These are phyloP conservation scores for Dictyostelium purpureum DNA, from an alignment of 78 protist genomes.

Conservation along the genomic window DNA sequence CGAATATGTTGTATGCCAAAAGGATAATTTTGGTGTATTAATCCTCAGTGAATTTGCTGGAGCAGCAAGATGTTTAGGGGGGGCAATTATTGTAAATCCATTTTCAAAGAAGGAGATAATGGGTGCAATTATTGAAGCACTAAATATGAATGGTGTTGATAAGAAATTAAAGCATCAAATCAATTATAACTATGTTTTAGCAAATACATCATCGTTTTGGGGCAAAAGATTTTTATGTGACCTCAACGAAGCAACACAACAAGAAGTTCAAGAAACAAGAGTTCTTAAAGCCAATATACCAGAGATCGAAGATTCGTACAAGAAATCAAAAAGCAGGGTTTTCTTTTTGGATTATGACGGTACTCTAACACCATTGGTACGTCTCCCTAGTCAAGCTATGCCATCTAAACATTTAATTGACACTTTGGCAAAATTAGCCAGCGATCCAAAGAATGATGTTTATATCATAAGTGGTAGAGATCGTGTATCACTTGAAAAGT, in stretches of 20 bases:
- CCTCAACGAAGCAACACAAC: background rate
- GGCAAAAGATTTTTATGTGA: slow-evolving; percentile 31
- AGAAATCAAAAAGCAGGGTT: background rate
- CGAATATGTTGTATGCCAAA: slow-evolving; percentile 81
- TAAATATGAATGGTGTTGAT: slow-evolving; percentile 35
- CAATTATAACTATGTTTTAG: slow-evolving; percentile 55
- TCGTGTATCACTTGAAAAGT: slow-evolving; percentile 37
- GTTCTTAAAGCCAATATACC: background rate
- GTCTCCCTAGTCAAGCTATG: slow-evolving; percentile 65
- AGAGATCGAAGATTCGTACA: background rate
- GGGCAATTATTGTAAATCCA: slow-evolving; percentile 80
- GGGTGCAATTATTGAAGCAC: slow-evolving; percentile 49
- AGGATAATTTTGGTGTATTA: slow-evolving; percentile 76
- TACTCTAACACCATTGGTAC: slow-evolving; percentile 79
- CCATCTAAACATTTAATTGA: slow-evolving; percentile 59
- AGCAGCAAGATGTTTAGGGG: slow-evolving; percentile 80
- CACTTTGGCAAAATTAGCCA: background rate
- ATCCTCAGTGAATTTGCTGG: slow-evolving; percentile 85
- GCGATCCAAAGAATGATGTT: slow-evolving; percentile 21
- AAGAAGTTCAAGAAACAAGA: background rate
- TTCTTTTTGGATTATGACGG: slow-evolving; percentile 86
- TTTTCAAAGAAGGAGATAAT: slow-evolving; percentile 33
- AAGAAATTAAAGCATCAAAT: slow-evolving; percentile 21
- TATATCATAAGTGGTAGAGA: slow-evolving; percentile 81
- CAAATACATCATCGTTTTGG: slow-evolving; percentile 58